Conservation (phyloP, 129 eudicot species). For the carrot (Daucus carota) region DH1_v3.0 NC_030386.2:7476001-7476500, state of each 20-base stretch:
- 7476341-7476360: constrained; percentile 80
- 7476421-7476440: constrained; percentile 80
- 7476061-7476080: constrained; percentile 5
- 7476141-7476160: constrained; percentile 79
- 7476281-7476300: constrained; percentile 92
- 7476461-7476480: constrained; percentile 76
- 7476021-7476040: neutral
- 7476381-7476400: constrained; percentile 63
- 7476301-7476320: constrained; percentile 83
- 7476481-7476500: constrained; percentile 74
- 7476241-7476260: constrained; percentile 85
- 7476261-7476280: constrained; percentile 84
- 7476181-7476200: constrained; percentile 96
- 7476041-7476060: neutral
- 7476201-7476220: constrained; percentile 74
- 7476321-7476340: constrained; percentile 71
- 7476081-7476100: constrained; percentile 33
- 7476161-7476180: constrained; percentile 87
- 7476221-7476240: constrained; percentile 94
- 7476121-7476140: constrained; percentile 78
- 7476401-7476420: constrained; percentile 60
- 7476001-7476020: neutral
- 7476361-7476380: constrained; percentile 75
- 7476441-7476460: constrained; percentile 81
- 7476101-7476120: constrained; percentile 85